Percentiles rank a stretch among this genome's conserved stretches.
Evolutionary conservation across 2,329 filamentous ascomycete genomes (phyloP).

Genomic region (Venturia nashicola): DNA sequence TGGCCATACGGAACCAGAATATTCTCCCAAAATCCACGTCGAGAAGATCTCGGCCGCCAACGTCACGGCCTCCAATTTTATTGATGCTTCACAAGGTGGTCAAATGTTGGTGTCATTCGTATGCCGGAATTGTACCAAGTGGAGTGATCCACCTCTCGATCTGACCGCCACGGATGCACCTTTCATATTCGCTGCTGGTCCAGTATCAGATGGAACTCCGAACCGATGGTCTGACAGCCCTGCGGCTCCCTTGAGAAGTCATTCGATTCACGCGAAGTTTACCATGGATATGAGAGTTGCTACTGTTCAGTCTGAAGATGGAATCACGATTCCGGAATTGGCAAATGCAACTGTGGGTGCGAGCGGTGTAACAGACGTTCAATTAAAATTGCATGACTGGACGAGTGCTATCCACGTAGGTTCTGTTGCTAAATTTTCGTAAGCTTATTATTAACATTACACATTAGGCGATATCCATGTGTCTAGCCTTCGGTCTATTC

Average conservation of each 20-base stretch:
- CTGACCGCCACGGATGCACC: constrained; percentile 29
- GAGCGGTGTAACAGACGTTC: constrained; percentile 9
- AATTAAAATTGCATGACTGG: not conserved
- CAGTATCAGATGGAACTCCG: constrained; percentile 18
- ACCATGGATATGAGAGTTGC: constrained; percentile 43
- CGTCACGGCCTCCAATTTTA: not conserved
- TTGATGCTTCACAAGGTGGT: not conserved
- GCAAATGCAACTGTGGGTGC: constrained; percentile 14
- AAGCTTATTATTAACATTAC: not conserved
- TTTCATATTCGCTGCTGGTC: constrained; percentile 46
- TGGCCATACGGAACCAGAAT: constrained; percentile 40
- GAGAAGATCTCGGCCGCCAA: not conserved
- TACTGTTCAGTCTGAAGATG: constrained; percentile 16
- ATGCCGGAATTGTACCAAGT: not conserved
- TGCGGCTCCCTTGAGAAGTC: constrained; percentile 36
- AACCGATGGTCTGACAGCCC: not conserved
- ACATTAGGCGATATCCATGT: constrained; percentile 32
- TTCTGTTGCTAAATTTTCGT: not conserved
- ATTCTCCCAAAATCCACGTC: constrained; percentile 17
- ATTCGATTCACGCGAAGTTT: constrained; percentile 43
- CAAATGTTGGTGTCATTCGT: not conserved
- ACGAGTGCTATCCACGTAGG: not conserved
- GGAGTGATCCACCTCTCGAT: constrained; percentile 13
- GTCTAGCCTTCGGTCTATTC: constrained; percentile 41
- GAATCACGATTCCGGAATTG: constrained; percentile 19